These are phyloP conservation scores for Austroboletus novae-zelandiae DNA, from an alignment of 1,284 basidiomycete genomes.

Conservation along the genomic window DNA sequence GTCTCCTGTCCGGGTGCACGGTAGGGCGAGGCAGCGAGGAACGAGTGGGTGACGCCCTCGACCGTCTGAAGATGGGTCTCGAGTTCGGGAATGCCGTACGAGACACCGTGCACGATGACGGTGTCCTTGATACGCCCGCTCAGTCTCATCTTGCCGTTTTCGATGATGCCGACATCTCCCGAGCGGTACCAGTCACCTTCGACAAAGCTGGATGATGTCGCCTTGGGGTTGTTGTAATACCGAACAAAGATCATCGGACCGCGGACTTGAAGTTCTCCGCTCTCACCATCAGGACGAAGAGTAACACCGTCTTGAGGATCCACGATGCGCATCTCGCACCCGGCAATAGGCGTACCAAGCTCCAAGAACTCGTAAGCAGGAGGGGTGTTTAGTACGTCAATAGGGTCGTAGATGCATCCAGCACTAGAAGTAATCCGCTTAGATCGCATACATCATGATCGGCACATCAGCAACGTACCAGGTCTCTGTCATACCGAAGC, in stretches of 20 bases:
- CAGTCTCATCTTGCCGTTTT: slow-evolving; percentile 38
- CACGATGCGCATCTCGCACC: slow-evolving; percentile 34
- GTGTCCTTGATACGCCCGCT: no score
- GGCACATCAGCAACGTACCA: slow-evolving; percentile 20
- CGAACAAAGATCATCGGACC: slow-evolving; percentile 40
- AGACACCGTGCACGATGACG: slow-evolving; percentile 47
- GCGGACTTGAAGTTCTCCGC: slow-evolving; percentile 39
- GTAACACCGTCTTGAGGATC: slow-evolving; percentile 31
- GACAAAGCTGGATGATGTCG: slow-evolving; percentile 38
- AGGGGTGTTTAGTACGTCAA: slow-evolving; percentile 8
- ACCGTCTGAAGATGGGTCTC: slow-evolving; percentile 42
- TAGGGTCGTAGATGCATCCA: slow-evolving; percentile 38
- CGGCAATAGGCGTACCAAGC: slow-evolving; percentile 27
- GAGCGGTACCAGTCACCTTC: slow-evolving; percentile 45
- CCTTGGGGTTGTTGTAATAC: slow-evolving; percentile 41
- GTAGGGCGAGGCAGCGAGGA: slow-evolving; percentile 37
- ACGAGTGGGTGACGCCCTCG: slow-evolving; percentile 37
- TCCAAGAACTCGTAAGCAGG: slow-evolving; percentile 30
- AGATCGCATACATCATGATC: neutral
- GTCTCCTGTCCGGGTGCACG: slow-evolving; percentile 33
- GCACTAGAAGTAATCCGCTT: no score
- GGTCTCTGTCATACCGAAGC: slow-evolving; percentile 48
- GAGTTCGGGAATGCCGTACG: slow-evolving; percentile 40
- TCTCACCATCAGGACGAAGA: slow-evolving; percentile 25
- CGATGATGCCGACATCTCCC: slow-evolving; percentile 40